phyloP scores from a whole-genome alignment of 306 rosid species.

The Quillaja saponaria region DNA sequence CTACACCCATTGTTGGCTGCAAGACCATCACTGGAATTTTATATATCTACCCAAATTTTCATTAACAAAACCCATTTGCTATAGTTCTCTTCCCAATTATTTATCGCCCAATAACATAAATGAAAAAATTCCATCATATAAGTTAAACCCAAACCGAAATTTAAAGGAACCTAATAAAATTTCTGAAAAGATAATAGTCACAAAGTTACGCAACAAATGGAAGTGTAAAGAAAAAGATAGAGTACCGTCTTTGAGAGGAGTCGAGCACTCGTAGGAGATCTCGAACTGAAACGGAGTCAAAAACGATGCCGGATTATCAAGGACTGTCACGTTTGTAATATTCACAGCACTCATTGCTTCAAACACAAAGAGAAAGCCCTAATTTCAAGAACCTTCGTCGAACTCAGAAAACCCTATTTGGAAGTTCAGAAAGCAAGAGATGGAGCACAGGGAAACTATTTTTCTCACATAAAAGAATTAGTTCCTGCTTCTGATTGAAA shows the following conservation, averaged over 20 bases:
- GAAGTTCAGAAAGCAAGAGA: background rate
- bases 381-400: conserved; percentile 35
- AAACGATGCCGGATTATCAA: conserved; percentile 76
- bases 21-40: no score
- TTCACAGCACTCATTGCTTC: conserved; percentile 76
- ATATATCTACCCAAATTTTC: no score
- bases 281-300: conserved; percentile 81
- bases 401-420: background rate
- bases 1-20: no score
- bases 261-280: conserved; percentile 84
- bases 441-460: background rate
- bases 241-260: conserved; percentile 73
- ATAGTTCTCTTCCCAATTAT: no score
- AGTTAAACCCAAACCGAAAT: background rate
- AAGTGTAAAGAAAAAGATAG: background rate
- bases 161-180: no score
- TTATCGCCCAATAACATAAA: no score
- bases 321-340: conserved; percentile 83
- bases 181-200: no score
- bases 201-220: no score
- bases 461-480: no score
- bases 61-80: no score
- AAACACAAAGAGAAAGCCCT: conserved; percentile 26
- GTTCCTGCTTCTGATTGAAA: no score
- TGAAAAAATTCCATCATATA: no score